Evolutionary conservation across 257 asterid species (phyloP).

Genomic region (Lantana camara): DNA sequence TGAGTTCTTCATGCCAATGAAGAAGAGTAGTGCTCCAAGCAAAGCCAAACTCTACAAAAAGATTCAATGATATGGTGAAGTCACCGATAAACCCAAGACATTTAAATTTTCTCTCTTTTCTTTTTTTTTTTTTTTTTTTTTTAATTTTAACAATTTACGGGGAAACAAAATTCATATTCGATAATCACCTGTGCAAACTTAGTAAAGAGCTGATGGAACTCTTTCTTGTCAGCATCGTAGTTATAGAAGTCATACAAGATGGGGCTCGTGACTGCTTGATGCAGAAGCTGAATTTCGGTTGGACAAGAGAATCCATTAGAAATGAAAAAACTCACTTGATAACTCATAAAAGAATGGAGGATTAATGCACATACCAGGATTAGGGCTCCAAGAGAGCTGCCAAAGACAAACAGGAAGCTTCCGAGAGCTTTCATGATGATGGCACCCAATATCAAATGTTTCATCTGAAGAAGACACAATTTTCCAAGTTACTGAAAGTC

Average conservation of each 20-base stretch:
- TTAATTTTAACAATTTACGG: not conserved
- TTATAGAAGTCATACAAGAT: constrained; percentile 92
- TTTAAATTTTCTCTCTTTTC: not conserved
- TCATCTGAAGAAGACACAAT: constrained; percentile 49
- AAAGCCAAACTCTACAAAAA: constrained; percentile 68
- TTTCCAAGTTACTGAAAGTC: constrained; percentile 19
- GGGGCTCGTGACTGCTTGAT: constrained; percentile 73
- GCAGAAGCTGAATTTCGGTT: constrained; percentile 56
- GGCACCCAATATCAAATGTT: constrained; percentile 73
- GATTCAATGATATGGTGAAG: not conserved
- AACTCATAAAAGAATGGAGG: not conserved
- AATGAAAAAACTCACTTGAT: not conserved
- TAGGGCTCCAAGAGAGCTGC: constrained; percentile 82
- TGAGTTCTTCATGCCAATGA: constrained; percentile 91
- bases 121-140: no score
- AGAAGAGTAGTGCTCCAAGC: constrained; percentile 83
- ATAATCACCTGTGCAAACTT: constrained; percentile 76
- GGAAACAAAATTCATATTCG: constrained; percentile 3
- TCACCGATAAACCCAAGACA: not conserved
- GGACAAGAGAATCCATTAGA: not conserved
- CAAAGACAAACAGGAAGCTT: constrained; percentile 80
- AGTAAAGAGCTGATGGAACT: constrained; percentile 61
- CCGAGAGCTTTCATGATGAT: constrained; percentile 75
- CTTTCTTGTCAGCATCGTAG: constrained; percentile 81
- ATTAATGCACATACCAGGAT: constrained; percentile 56